These are phyloP conservation scores for Oidiodendron maius DNA, from an alignment of 495 filamentous ascomycete genomes.

Conservation along the genomic window DNA sequence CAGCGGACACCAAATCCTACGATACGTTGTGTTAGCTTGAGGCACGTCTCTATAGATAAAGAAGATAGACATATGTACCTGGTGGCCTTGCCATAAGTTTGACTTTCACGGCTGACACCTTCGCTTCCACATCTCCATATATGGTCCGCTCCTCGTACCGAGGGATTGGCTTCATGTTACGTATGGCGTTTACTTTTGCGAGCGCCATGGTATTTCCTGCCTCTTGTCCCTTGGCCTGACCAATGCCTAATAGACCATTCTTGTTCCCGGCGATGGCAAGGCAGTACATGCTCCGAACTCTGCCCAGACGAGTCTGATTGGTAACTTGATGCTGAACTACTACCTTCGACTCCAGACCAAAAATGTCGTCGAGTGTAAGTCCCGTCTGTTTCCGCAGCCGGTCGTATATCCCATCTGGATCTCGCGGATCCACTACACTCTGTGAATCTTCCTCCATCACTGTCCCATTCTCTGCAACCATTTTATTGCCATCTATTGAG, in stretches of 20 bases:
- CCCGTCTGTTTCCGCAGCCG: slow-evolving; percentile 63
- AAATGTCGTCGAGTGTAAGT: slow-evolving; percentile 51
- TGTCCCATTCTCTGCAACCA: slow-evolving; percentile 31
- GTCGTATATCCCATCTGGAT: slow-evolving; percentile 42
- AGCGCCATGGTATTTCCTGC: slow-evolving; percentile 52
- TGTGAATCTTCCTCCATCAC: slow-evolving; percentile 31
- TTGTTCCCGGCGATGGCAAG: slow-evolving; percentile 78
- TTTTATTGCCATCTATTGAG: background rate
- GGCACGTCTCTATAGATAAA: too few relatives aligned
- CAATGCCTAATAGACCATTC: slow-evolving; percentile 79
- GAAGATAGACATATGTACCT: slow-evolving; percentile 52
- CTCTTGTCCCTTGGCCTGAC: slow-evolving; percentile 83
- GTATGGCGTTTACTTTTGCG: slow-evolving; percentile 68
- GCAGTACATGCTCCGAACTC: slow-evolving; percentile 65
- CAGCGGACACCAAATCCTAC: slow-evolving; percentile 87
- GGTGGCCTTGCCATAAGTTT: slow-evolving; percentile 77
- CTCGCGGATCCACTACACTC: slow-evolving; percentile 31
- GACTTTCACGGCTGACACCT: slow-evolving; percentile 78
- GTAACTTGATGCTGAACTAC: slow-evolving; percentile 67
- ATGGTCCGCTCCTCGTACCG: slow-evolving; percentile 90
- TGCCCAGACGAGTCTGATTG: slow-evolving; percentile 96
- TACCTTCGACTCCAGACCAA: slow-evolving; percentile 49
- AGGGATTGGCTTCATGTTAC: slow-evolving; percentile 79
- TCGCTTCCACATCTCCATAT: slow-evolving; percentile 75
- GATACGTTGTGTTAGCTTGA: too few relatives aligned